These are phyloP conservation scores for Nakazawaea ernobii DNA, from an alignment of 805 yeast genomes.

Conservation along the genomic window DNA sequence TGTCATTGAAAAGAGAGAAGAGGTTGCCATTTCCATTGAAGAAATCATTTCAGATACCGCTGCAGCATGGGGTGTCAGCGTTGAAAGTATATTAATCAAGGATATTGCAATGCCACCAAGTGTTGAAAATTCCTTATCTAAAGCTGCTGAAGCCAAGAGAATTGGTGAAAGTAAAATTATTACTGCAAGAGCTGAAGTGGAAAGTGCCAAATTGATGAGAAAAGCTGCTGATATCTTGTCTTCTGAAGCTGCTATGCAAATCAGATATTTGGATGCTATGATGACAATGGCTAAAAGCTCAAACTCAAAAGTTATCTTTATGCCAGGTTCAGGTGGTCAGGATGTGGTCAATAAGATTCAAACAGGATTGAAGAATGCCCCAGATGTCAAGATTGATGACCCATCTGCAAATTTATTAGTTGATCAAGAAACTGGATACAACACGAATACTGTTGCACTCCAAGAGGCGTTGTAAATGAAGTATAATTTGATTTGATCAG, in stretches of 20 bases:
- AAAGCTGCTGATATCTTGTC: conserved; percentile 73
- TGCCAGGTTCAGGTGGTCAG: conserved; percentile 48
- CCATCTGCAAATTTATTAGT: not conserved
- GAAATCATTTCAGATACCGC: conserved; percentile 58
- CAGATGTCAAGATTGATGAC: not conserved
- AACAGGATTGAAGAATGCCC: not conserved
- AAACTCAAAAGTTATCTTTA: conserved; percentile 64
- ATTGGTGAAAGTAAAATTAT: conserved; percentile 74
- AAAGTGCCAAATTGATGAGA: conserved; percentile 70
- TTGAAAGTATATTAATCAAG: conserved; percentile 64
- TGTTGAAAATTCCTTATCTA: conserved; percentile 56
- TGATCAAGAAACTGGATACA: not conserved
- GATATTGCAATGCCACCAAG: conserved; percentile 51
- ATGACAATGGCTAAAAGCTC: conserved; percentile 62
- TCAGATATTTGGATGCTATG: conserved; percentile 74
- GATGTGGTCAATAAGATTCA: conserved; percentile 17
- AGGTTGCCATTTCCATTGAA: conserved; percentile 60
- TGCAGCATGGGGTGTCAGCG: conserved; percentile 62
- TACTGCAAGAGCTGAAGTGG: conserved; percentile 72
- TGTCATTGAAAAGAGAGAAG: conserved; percentile 68
- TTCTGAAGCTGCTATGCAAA: conserved; percentile 73
- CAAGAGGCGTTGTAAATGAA: conserved; percentile 3
- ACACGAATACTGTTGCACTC: conserved; percentile 4
- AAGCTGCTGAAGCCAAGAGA: conserved; percentile 72
- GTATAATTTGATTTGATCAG: not conserved